phyloP scores from a whole-genome alignment of 2,329 filamentous ascomycete species.

The Phaeophleospora eucalypticola region DNA sequence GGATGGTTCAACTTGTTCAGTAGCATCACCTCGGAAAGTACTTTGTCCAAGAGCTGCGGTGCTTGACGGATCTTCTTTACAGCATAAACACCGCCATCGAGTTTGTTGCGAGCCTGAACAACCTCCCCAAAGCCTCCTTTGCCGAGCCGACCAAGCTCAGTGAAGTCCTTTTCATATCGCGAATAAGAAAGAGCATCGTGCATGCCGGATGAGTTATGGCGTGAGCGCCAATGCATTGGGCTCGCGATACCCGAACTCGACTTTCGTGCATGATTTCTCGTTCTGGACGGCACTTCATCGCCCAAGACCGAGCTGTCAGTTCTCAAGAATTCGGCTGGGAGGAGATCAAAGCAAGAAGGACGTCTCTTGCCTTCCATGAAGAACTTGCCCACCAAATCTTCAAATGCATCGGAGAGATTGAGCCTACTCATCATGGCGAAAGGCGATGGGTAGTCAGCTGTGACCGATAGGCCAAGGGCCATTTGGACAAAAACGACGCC shows the following conservation, averaged over 20 bases:
- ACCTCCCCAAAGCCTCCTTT: slow-evolving; percentile 96
- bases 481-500: slow-evolving; percentile 90
- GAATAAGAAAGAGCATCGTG: slow-evolving; percentile 55
- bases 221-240: slow-evolving; percentile 26
- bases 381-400: slow-evolving; percentile 76
- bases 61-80: slow-evolving; percentile 92
- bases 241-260: slow-evolving; percentile 23
- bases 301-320: slow-evolving; percentile 44
- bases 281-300: slow-evolving; percentile 15
- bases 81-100: slow-evolving; percentile 89
- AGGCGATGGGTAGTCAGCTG: slow-evolving; percentile 75
- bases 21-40: slow-evolving; percentile 78
- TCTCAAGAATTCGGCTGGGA: slow-evolving; percentile 55
- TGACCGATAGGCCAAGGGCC: slow-evolving; percentile 78
- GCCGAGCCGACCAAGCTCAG: slow-evolving; percentile 81
- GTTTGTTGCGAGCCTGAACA: slow-evolving; percentile 88
- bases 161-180: slow-evolving; percentile 83
- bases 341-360: slow-evolving; percentile 72
- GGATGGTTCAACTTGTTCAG: slow-evolving; percentile 92
- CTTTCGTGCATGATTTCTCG: slow-evolving; percentile 5
- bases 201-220: slow-evolving; percentile 31
- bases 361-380: slow-evolving; percentile 83
- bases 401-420: slow-evolving; percentile 67
- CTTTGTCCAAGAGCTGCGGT: slow-evolving; percentile 68
- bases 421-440: slow-evolving; percentile 67